Evolutionary conservation across 176 grass and related monocot genomes (phyloP), one percentile per base, ranked within the genome.

Genomic region (Paspalum vaginatum): DNA sequence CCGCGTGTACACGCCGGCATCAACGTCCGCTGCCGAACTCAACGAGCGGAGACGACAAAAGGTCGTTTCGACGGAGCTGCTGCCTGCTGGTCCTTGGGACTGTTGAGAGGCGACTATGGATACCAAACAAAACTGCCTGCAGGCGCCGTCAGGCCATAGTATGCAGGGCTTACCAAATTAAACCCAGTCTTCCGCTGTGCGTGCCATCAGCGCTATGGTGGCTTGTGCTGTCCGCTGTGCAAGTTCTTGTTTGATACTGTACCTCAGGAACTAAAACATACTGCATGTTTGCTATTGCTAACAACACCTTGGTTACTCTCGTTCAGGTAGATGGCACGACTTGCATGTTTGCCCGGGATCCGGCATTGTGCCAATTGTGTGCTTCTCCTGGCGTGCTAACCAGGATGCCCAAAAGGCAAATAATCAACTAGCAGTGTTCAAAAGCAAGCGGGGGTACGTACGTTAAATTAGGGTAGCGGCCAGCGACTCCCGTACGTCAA

Each of bases 401-500:
- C 16, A 14, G 2, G 4, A 26, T 6, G 52, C 61, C 20, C 27
- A 26, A 70, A 61, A 70, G 45, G 55, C 64, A 85, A 73, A 85
- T 57, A 64, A 85, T 57, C 59, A 25, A 22, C 67, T 14, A 46
- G 46, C 18, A 32, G 32, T 32, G 21, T 65, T 42, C 20, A 70
- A 77, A 70, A 61, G 79, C 56, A 20, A 43, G 20, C 20, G 66
- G 41, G 14, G 22, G 1, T 9, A 18, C 18, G 56, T 77, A 40
- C 27, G 71, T 56, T 68, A 70, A 17, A 77, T 76, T 70, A 70
- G 70, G 32, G 70, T 17, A 76, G 3, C 69, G 7, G 61, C 39
- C 71, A 67, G 73, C 58, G 42, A 70, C 72, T 32, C 32, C 21
- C 12, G 79, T 86, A 90, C 83, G 79, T 90, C 72, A 85, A 85